Conservation (phyloP, 148 eudicot genomes). For the Agrostemma githago region DNA sequence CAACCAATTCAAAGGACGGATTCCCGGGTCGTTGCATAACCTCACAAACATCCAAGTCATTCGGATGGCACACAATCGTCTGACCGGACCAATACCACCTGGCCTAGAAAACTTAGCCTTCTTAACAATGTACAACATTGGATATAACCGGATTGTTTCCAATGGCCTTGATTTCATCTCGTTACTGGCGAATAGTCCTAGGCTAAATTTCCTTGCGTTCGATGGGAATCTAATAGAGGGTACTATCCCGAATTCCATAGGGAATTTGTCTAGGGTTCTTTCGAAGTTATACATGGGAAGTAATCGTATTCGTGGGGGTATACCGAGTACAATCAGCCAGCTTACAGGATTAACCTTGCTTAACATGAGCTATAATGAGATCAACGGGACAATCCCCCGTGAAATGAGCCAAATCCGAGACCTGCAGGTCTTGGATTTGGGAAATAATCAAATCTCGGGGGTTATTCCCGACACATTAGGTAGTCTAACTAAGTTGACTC, state of each 20-base stretch:
- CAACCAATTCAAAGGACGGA: conserved; percentile 46
- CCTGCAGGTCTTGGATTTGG: conserved; percentile 26
- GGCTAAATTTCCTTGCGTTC: conserved; percentile 36
- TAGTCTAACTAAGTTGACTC: conserved; percentile 3
- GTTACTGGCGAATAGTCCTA: conserved; percentile 35
- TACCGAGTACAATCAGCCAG: conserved; percentile 20
- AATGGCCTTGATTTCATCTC: conserved; percentile 37
- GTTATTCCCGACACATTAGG: neutral
- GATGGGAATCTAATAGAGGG: conserved; percentile 42
- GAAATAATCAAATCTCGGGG: conserved; percentile 38
- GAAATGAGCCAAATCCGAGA: conserved; percentile 23
- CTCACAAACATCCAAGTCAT: conserved; percentile 39
- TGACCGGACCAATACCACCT: conserved; percentile 45
- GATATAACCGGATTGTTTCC: conserved; percentile 35
- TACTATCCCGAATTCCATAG: conserved; percentile 41
- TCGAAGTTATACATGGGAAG: conserved; percentile 32
- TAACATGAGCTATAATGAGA: conserved; percentile 21
- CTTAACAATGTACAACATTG: conserved; percentile 45
- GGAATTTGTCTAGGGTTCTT: conserved; percentile 43
- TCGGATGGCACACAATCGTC: conserved; percentile 36
- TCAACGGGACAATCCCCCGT: conserved; percentile 5
- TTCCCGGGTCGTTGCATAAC: conserved; percentile 52
- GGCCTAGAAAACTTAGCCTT: conserved; percentile 44
- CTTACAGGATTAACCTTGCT: conserved; percentile 16
- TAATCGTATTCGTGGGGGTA: conserved; percentile 27